Conservation (phyloP, 176 grass and related monocot genomes). For the Musa beccarii region DNA sequence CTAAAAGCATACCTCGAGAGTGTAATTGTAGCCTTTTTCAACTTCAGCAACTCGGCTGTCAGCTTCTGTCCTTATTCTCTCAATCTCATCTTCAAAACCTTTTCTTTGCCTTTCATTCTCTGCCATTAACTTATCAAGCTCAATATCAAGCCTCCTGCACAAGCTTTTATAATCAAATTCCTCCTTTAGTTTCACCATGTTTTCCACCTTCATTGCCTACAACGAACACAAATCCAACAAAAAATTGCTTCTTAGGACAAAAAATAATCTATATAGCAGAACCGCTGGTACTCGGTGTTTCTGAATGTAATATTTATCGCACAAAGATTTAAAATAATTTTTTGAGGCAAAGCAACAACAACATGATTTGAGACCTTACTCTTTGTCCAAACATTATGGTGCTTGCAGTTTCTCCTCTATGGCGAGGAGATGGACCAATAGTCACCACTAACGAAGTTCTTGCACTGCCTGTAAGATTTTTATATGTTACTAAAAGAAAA, state of each 20-base stretch:
- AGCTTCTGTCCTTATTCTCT: slow-evolving; percentile 77
- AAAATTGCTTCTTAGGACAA: slow-evolving; percentile 8
- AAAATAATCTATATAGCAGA: background rate
- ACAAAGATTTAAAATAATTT: background rate
- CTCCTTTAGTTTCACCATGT: slow-evolving; percentile 98
- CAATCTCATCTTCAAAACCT: slow-evolving; percentile 88
- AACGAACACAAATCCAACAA: slow-evolving; percentile 5
- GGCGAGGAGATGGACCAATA: slow-evolving; percentile 93
- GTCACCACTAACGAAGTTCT: slow-evolving; percentile 98
- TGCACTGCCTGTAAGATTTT: slow-evolving; percentile 72
- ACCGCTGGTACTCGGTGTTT: background rate
- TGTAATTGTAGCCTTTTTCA: slow-evolving; percentile 53
- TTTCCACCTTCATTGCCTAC: slow-evolving; percentile 99
- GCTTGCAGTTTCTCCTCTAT: slow-evolving; percentile 96
- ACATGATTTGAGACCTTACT: slow-evolving; percentile 40
- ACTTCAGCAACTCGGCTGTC: slow-evolving; percentile 61
- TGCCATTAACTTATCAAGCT: slow-evolving; percentile 81
- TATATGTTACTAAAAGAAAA: slow-evolving; percentile 22
- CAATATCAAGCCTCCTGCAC: slow-evolving; percentile 90
- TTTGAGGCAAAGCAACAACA: background rate
- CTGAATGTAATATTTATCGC: background rate
- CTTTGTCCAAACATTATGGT: slow-evolving; percentile 99
- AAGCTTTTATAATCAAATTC: slow-evolving; percentile 99
- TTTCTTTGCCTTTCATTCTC: slow-evolving; percentile 94
- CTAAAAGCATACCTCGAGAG: slow-evolving; percentile 62